Base-by-base conservation (phyloP, 805 yeast species). In the Blastobotrys peoriensis region DNA sequence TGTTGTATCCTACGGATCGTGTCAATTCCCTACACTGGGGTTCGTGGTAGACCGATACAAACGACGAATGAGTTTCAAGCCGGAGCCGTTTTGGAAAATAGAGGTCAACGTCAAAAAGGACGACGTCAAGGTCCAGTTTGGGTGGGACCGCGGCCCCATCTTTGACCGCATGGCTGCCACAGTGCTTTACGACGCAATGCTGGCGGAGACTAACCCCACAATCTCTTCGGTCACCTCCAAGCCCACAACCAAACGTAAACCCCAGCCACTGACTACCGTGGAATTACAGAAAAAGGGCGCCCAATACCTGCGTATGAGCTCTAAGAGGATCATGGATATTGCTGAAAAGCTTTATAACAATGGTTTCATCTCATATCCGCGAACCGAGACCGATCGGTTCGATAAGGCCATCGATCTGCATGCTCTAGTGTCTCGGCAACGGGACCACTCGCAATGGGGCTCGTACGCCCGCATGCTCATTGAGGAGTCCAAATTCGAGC, bases 1-100 rank as follows among this genome's bases (percentile, higher is more conserved):
- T 52, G 66, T 69, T 3, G 70, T 83, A 0, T 87, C 96, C 1
- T 93, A 89, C 61, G 99, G 99, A 2, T 66, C 84, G 2, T 93
- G 99, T 60, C 99, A 93, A 60, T 93, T 93, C 56, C 99, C 99
- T 2, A 91, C 98, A 0, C 68, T 93, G 41, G 98, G 98, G 2
- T 93, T 93, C 64, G 89, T 93, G 0, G 98, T 93, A 8, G 98
- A 93, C 57, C 69, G 98, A 47, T 88, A 80, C 60, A 78, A 80
- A 46, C 70, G 96, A 45, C 83, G 84, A 27, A 75, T 78, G 55
- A 68, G 70, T 49, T 93, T 91, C 63, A 66, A 71, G 4, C 75
- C 86, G 0, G 98, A 93, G 60, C 73, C 73, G 5, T 89, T 86
- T 59, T 93, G 97, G 97, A 70, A 64, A 51, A 65, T 93, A 3